Evolutionary conservation across 176 grass and related monocot genomes (phyloP), one percentile per base, ranked within the genome.

Genomic region (Ampelocalamus luodianensis): DNA sequence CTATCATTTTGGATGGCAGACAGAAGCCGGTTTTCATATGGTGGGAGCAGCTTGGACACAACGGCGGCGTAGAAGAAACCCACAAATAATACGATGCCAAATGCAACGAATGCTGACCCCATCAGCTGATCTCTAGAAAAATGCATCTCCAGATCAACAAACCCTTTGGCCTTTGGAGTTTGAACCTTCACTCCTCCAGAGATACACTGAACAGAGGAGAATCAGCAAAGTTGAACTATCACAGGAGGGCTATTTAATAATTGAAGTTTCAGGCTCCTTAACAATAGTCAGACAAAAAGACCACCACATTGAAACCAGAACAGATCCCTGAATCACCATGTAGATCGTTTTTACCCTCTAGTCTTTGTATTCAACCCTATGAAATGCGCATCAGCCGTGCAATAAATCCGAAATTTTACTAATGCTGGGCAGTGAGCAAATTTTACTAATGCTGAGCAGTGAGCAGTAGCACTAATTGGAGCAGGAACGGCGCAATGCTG

Each of bases 41-140:
- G 64, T 74, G 83, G 80, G 86, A 91, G 84, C 46, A 85, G n/a
- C 89, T 91, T 94, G 83, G 92, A 89, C 24, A 89, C 9, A 29
- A 89, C 3, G 3, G 86, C 80, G 5, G 77, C 65, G 0, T 91
- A 89, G 65, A 76, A 89, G 27, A 94, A 91, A 26, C 74, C 37
- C 65, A 50, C 43, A 22, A 89, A 85, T 72, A 83, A 74, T 48
- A 80, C 20, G 37, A 81, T 11, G n/a, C 89, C 89, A 40, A 83
- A 87, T 10, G 53, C 87, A 68, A 76, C 4, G 5, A 86, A 77
- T 4, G 45, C 20, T 6, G 37, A 64, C 45, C 83, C 83, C 5
- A 71, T 44, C 26, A 77, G 26, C 24, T 65, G 54, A 8, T 86
- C 65, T 64, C 8, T 55, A 2, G 81, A 72, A 8, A 88, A 84